Evolutionary conservation across 2,329 filamentous ascomycete species (phyloP).

Genomic region (Gaeumannomyces sp.): DNA sequence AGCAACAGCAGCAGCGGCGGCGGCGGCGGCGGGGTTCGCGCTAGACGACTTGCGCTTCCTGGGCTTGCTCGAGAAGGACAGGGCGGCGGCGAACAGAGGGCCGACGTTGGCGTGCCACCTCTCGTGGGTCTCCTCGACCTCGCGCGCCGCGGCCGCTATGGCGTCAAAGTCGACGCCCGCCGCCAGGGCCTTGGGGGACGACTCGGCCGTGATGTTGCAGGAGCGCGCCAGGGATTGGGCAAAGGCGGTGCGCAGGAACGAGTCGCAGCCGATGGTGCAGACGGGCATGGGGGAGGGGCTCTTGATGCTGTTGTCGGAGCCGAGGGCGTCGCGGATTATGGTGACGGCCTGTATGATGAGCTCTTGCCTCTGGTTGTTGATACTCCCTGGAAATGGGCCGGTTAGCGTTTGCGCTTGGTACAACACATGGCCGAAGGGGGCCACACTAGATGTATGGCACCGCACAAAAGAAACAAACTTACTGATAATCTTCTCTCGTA

Average conservation of each 20-base stretch:
- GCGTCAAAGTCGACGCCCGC: conserved; percentile 20
- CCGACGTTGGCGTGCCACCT: conserved; percentile 14
- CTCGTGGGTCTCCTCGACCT: conserved; percentile 17
- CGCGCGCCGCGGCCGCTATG: conserved; percentile 18
- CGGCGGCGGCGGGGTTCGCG: conserved; percentile 6
- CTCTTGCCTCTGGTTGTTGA: conserved; percentile 23
- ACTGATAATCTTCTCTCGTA: conserved; percentile 25
- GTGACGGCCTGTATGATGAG: conserved; percentile 19
- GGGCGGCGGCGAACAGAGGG: conserved; percentile 11
- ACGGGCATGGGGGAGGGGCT: conserved; percentile 14
- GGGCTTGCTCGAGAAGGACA: conserved; percentile 10
- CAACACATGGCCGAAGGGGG: not conserved
- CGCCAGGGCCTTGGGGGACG: conserved; percentile 20
- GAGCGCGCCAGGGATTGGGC: conserved; percentile 22
- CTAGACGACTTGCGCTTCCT: conserved; percentile 13
- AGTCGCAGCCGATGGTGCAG: conserved; percentile 20
- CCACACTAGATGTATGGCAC: too few species aligned
- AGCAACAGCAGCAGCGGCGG: not conserved
- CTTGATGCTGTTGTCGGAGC: conserved; percentile 8
- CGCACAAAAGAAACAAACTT: conserved; percentile 8
- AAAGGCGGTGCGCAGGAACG: conserved; percentile 24
- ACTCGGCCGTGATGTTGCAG: conserved; percentile 19
- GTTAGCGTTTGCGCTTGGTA: not conserved
- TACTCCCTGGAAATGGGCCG: conserved; percentile 15
- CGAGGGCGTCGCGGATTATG: conserved; percentile 19